Base-by-base conservation (phyloP, 208 protist species). In the Leishmania guyanensis region DNA sequence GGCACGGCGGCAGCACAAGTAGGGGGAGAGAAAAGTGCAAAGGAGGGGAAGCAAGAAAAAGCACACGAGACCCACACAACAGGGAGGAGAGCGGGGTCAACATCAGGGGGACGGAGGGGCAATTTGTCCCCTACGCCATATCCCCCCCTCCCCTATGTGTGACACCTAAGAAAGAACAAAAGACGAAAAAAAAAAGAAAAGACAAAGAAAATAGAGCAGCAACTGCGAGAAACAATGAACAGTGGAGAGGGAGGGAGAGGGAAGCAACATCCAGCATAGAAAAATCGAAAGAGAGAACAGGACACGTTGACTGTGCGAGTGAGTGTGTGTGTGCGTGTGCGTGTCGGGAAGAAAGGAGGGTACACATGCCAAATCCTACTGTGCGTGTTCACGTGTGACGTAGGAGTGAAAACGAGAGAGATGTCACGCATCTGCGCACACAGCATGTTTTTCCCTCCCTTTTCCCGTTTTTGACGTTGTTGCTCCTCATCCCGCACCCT, bases 121-220 rank as follows among this genome's bases (percentile, higher is more conserved):
- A 66, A 50, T 43, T 48, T 43, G 68, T 72, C 39, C 39, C 43
- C 39, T 22, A 66, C 62, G n/a, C 62, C 26, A 20, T 14, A 66
- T 66, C 12, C 62, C 5, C 62, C 56, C 14, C 56, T 43, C 16
- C 5, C 16, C 26, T 53, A 76, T 48, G 26, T 46, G 53, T 22
- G 56, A 36, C 29, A 79, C 26, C 39, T 65, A 48, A 48, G 53
- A 78, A 48, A 48, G 53, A 78, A 71, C 36, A 58, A 48, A 72
- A 78, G 75, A 73, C 2, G 80, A 69, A 66, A 81, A 69, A 56
- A 51, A 81, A 74, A 53, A 65, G 36, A 46, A 81, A 65, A 60
- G 51, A 83, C 8, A 58, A 79, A 83, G 36, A 43, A 75, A 56
- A 48, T 9, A 68, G 20, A 46, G 43, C 43, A 60, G 65, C 65